Percentiles rank a stretch among this genome's conserved stretches.
phyloP scores from a whole-genome alignment of 1,284 basidiomycete species.

The Neolentinus lepideus region DNA sequence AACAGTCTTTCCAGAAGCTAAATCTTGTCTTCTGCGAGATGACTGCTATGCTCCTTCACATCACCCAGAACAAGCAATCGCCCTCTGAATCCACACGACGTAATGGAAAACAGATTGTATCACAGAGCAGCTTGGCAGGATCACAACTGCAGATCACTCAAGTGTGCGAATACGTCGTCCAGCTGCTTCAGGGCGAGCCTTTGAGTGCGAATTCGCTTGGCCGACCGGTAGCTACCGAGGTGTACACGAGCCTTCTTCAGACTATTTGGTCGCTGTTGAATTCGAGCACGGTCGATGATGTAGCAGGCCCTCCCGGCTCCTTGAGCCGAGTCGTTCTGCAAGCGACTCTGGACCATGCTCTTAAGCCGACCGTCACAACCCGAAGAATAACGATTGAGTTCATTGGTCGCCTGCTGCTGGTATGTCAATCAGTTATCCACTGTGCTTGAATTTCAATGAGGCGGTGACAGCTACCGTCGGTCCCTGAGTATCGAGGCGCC shows the following conservation, averaged over 20 bases:
- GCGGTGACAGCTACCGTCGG: slow-evolving; percentile 49
- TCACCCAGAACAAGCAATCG: slow-evolving; percentile 3
- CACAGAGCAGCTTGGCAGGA: neutral
- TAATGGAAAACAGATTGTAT: neutral
- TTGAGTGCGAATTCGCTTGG: slow-evolving; percentile 30
- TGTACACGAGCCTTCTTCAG: slow-evolving; percentile 70
- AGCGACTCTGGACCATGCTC: slow-evolving; percentile 52
- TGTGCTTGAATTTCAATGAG: slow-evolving; percentile 4
- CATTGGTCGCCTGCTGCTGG: slow-evolving; percentile 58
- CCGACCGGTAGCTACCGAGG: slow-evolving; percentile 44
- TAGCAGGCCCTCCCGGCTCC: slow-evolving; percentile 16
- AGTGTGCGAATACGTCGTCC: slow-evolving; percentile 66
- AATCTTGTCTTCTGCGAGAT: slow-evolving; percentile 76
- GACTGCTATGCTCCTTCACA: slow-evolving; percentile 52
- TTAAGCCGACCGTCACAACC: slow-evolving; percentile 44
- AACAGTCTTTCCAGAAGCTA: slow-evolving; percentile 60
- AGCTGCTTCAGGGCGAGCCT: slow-evolving; percentile 50
- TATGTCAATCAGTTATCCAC: slow-evolving; percentile 27
- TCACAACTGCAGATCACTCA: slow-evolving; percentile 33
- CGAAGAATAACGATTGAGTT: slow-evolving; percentile 69
- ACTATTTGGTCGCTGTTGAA: slow-evolving; percentile 81
- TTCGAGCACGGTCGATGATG: slow-evolving; percentile 17
- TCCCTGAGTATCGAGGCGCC: slow-evolving; percentile 43
- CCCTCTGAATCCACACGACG: neutral
- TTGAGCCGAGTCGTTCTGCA: slow-evolving; percentile 25